phyloP scores from a whole-genome alignment of 768 basidiomycete genomes.

The Amanita exitialis region DNA sequence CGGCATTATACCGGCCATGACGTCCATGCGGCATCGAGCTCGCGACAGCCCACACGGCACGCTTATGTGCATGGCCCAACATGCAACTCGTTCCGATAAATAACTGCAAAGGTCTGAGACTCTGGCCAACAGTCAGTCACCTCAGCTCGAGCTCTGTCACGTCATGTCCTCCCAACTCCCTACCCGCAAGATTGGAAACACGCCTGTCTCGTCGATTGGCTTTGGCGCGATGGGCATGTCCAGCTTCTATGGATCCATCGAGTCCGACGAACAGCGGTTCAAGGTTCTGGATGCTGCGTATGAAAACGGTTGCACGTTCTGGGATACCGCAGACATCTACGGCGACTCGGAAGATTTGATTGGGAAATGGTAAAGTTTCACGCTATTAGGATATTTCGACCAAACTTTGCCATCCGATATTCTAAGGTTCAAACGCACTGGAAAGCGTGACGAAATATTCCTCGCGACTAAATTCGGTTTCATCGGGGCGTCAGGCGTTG shows the following conservation, averaged over 20 bases:
- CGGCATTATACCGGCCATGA: no score
- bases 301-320: conserved; percentile 31
- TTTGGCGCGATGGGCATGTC: conserved; percentile 53
- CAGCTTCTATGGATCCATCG: conserved; percentile 30
- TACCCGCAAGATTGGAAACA: conserved; percentile 30
- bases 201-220: conserved; percentile 41
- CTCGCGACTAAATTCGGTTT: conserved; percentile 43
- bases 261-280: conserved; percentile 48
- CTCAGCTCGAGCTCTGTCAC: not conserved
- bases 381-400: not conserved
- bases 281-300: conserved; percentile 40
- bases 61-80: no score
- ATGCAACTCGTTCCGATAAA: no score
- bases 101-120: no score
- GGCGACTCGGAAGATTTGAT: conserved; percentile 32
- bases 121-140: no score
- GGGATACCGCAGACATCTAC: conserved; percentile 42
- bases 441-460: conserved; percentile 44
- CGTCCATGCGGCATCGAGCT: no score
- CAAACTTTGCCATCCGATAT: not conserved
- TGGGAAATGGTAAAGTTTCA: conserved; percentile 29
- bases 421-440: conserved; percentile 37
- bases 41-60: no score
- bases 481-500: conserved; percentile 7
- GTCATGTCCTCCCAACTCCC: not conserved